Conservation (phyloP, 2,329 filamentous ascomycete genomes). For the Chrysoporthe cubensis region DNA sequence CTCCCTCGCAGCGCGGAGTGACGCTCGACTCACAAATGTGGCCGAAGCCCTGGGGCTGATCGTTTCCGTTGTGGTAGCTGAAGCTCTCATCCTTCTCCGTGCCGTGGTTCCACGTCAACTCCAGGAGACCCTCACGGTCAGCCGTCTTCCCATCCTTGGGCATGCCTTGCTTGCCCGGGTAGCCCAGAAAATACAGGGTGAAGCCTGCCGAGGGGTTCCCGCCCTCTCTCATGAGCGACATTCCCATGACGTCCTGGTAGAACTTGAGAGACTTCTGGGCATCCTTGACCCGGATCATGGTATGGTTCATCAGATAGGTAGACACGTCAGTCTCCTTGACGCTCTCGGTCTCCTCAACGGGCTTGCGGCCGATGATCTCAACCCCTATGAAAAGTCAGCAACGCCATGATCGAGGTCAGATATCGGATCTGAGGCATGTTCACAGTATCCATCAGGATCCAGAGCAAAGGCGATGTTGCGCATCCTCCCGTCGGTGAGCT, state of each 20-base stretch:
- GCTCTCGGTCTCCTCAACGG: constrained; percentile 71
- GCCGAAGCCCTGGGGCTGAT: constrained; percentile 89
- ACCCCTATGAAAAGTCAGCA: constrained; percentile 50
- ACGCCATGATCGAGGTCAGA: not conserved
- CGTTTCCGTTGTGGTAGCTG: constrained; percentile 90
- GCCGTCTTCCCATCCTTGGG: constrained; percentile 61
- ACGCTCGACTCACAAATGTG: constrained; percentile 73
- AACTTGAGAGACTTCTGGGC: constrained; percentile 74
- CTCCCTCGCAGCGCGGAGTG: too few relatives aligned
- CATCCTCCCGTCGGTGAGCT: constrained; percentile 86
- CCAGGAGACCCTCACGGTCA: constrained; percentile 80
- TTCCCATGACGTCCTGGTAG: constrained; percentile 86
- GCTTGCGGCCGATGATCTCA: constrained; percentile 76
- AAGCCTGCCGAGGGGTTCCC: constrained; percentile 76
- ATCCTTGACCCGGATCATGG: constrained; percentile 94
- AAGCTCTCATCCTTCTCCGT: constrained; percentile 86
- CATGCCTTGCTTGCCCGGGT: constrained; percentile 61
- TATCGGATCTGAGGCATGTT: not conserved
- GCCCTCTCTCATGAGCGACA: constrained; percentile 75
- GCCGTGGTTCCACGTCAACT: constrained; percentile 83
- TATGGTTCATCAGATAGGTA: constrained; percentile 86
- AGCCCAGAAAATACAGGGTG: constrained; percentile 92
- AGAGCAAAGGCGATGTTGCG: constrained; percentile 86
- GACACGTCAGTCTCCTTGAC: constrained; percentile 72
- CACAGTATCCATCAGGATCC: constrained; percentile 82